Conservation (phyloP, 2,329 filamentous ascomycete genomes). For the Nemania sp. region DNA sequence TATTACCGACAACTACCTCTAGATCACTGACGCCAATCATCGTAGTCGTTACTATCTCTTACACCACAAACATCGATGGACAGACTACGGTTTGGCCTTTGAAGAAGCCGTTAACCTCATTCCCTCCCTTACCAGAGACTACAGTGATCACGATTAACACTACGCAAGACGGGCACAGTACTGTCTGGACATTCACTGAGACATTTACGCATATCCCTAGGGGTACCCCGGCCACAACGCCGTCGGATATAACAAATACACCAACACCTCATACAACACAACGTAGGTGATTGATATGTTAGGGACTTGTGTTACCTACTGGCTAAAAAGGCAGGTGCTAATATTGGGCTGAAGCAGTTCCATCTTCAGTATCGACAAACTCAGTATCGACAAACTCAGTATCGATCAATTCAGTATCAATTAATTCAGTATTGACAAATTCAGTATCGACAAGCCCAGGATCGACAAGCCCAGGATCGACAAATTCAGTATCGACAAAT, state of each 20-base stretch:
- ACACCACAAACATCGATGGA: background rate
- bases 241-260: background rate
- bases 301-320: background rate
- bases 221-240: no score
- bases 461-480: background rate
- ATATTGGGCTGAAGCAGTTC: no score
- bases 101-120: background rate
- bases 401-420: no score
- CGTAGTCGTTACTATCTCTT: background rate
- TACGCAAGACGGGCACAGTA: background rate
- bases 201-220: background rate
- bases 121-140: background rate
- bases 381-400: no score
- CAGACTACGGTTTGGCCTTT: background rate
- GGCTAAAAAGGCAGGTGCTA: no score
- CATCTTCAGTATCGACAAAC: no score
- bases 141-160: background rate
- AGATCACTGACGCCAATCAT: background rate
- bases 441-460: background rate
- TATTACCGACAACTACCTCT: background rate
- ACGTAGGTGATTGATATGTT: background rate
- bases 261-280: background rate
- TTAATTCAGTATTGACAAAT: no score
- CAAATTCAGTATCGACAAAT: background rate
- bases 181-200: slow-evolving; percentile 1